Percentiles rank a stretch among this genome's conserved stretches.
phyloP scores from a whole-genome alignment of 169 alveolate genomes.

The Theileria equi region DNA sequence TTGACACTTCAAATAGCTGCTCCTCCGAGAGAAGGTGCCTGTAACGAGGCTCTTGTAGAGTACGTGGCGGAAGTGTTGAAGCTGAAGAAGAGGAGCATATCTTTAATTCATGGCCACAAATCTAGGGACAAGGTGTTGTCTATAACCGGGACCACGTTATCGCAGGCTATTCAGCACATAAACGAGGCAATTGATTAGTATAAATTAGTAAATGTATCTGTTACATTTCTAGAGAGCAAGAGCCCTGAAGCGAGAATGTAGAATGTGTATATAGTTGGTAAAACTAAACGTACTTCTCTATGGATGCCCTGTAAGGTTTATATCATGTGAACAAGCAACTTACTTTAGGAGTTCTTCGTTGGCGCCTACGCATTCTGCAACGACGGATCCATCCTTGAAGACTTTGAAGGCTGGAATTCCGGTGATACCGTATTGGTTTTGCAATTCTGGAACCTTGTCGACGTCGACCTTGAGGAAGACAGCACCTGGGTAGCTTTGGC shows the following conservation, averaged over 20 bases:
- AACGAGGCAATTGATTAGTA: neutral
- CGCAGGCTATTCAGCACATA: conserved; percentile 6
- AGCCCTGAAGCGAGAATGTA: too few relatives aligned
- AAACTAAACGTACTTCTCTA: conserved; percentile 1
- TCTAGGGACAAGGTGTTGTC: conserved; percentile 77
- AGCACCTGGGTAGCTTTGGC: conserved; percentile 61
- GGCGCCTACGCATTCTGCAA: conserved; percentile 73
- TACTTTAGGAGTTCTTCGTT: conserved; percentile 65
- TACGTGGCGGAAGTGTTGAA: conserved; percentile 71
- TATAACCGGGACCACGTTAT: conserved; percentile 15
- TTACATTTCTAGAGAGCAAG: too few relatives aligned
- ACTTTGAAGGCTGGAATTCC: conserved; percentile 78
- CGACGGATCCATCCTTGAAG: conserved; percentile 70
- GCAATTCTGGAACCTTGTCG: conserved; percentile 68
- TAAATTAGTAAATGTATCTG: neutral
- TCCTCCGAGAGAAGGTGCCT: conserved; percentile 85
- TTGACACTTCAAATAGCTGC: conserved; percentile 75
- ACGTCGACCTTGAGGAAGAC: conserved; percentile 72
- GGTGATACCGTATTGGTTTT: conserved; percentile 68
- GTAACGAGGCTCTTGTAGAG: conserved; percentile 80
- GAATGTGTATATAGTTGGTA: neutral
- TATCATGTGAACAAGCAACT: neutral
- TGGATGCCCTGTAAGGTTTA: neutral
- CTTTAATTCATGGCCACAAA: conserved; percentile 80
- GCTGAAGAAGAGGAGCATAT: conserved; percentile 78